These are phyloP conservation scores for Clonostachys rhizophaga DNA, from an alignment of 2,329 filamentous ascomycete species.

Conservation along the genomic window DNA sequence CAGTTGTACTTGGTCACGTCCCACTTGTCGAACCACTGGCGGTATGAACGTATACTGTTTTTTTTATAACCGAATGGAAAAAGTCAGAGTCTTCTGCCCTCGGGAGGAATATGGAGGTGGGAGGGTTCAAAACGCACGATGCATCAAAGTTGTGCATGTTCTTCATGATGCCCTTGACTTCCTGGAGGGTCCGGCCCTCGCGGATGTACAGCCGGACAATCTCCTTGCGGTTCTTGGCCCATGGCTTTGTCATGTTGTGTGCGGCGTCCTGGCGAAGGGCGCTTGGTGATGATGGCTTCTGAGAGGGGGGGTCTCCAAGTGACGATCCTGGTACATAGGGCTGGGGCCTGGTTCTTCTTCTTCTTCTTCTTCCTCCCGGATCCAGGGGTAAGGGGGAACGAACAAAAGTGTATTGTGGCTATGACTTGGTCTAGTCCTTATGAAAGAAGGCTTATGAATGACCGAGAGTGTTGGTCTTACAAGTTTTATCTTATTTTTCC, in stretches of 20 bases:
- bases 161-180: constrained; percentile 33
- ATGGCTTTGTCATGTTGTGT: constrained; percentile 36
- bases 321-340: neutral
- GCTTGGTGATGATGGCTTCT: no score
- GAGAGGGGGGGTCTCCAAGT: neutral
- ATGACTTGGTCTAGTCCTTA: no score
- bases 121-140: constrained; percentile 21
- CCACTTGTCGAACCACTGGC: constrained; percentile 42
- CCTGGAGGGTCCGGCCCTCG: constrained; percentile 29
- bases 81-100: neutral
- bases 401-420: no score
- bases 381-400: no score
- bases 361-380: neutral
- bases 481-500: no score
- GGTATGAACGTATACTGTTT: constrained; percentile 36
- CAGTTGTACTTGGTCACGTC: constrained; percentile 40
- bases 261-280: neutral
- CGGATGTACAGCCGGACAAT: constrained; percentile 35
- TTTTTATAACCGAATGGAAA: neutral
- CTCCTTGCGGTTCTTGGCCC: constrained; percentile 25
- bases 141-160: constrained; percentile 31
- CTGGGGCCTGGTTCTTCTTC: neutral
- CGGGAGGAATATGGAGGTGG: constrained; percentile 1
- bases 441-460: no score
- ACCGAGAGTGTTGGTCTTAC: no score